These are phyloP conservation scores for Epichloe sp. DNA, from an alignment of 2,329 filamentous ascomycete species.

Conservation along the genomic window DNA sequence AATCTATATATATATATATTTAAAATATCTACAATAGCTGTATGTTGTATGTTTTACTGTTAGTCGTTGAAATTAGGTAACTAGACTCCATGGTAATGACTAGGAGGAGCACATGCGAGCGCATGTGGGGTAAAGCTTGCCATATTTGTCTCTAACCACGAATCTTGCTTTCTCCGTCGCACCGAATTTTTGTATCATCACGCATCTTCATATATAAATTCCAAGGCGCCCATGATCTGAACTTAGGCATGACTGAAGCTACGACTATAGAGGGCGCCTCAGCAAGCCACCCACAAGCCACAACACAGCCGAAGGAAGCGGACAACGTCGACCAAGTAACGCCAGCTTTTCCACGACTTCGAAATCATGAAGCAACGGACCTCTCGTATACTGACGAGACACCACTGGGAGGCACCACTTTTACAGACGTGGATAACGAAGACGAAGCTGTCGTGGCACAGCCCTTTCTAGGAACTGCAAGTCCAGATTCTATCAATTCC, in stretches of 20 bases:
- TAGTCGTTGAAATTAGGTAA: no score
- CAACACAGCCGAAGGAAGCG: not conserved
- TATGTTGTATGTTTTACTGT: no score
- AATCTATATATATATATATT: no score
- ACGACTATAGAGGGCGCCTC: not conserved
- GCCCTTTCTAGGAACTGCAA: conserved; percentile 23
- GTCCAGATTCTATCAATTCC: conserved; percentile 30
- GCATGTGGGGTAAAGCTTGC: no score
- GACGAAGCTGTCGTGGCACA: not conserved
- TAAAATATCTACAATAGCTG: no score
- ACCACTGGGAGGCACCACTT: not conserved
- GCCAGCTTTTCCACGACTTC: not conserved
- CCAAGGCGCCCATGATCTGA: not conserved
- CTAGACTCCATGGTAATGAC: no score
- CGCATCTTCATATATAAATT: no score
- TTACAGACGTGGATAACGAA: not conserved
- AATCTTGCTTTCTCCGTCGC: no score
- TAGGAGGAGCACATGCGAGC: no score
- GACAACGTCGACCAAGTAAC: not conserved
- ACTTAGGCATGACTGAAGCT: not conserved
- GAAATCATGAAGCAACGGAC: not conserved
- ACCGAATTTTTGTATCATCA: no score
- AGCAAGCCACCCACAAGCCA: not conserved
- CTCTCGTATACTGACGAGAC: not conserved
- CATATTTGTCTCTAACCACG: no score